Evolutionary conservation across 495 filamentous ascomycete genomes (phyloP).

Genomic region (Aspergillus biplanus): DNA sequence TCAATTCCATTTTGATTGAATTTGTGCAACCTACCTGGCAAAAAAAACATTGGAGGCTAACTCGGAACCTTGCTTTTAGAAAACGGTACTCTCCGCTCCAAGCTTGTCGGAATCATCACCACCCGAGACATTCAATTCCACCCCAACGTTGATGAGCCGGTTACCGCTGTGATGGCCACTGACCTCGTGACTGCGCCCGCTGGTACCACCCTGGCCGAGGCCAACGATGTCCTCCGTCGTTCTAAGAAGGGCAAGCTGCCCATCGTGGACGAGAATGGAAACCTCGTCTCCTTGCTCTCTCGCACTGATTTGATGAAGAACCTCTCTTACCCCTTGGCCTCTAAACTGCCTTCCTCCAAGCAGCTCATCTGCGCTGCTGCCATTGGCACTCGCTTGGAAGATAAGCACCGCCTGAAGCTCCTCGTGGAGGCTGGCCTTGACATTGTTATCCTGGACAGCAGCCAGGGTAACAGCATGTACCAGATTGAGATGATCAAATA

Average conservation of each 20-base stretch:
- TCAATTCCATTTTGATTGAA: background rate
- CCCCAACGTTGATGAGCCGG: conserved; percentile 64
- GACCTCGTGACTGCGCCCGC: conserved; percentile 89
- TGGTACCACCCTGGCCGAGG: conserved; percentile 83
- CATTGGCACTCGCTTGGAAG: conserved; percentile 91
- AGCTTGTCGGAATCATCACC: conserved; percentile 95
- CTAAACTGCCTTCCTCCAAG: conserved; percentile 96
- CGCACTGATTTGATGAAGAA: conserved; percentile 99
- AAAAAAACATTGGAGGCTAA: conserved; percentile 35
- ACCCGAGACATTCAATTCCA: conserved; percentile 98
- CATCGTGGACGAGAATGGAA: conserved; percentile 84
- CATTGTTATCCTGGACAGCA: conserved; percentile 92
- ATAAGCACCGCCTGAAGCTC: conserved; percentile 82
- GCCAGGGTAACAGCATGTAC: conserved; percentile 96
- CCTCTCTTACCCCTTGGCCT: conserved; percentile 93
- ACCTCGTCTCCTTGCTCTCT: conserved; percentile 92
- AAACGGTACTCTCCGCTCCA: conserved; percentile 88
- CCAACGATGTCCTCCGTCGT: conserved; percentile 88
- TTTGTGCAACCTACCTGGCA: conserved; percentile 13
- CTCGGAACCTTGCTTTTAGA: conserved; percentile 56
- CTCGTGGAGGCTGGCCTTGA: conserved; percentile 95
- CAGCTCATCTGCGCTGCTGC: conserved; percentile 95
- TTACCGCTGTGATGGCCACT: conserved; percentile 91
- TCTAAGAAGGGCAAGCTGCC: conserved; percentile 99
- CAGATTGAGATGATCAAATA: conserved; percentile 97